A percentile compares a stretch with the other conserved stretches of the same genome.
These are phyloP conservation scores for Adansonia digitata DNA, from an alignment of 345 rosid species.

Conservation along the genomic window DNA sequence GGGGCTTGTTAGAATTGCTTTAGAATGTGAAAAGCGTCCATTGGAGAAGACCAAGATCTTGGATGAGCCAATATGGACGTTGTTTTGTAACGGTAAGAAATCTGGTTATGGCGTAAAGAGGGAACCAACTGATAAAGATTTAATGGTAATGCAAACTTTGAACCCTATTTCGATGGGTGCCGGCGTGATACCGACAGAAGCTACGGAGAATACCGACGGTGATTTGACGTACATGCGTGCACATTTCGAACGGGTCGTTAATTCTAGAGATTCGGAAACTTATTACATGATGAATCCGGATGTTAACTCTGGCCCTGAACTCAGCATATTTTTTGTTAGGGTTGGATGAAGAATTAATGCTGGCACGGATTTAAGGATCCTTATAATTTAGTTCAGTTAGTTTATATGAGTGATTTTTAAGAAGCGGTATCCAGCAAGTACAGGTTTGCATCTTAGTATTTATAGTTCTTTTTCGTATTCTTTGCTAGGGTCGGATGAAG, in stretches of 20 bases:
- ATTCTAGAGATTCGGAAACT: conserved; percentile 83
- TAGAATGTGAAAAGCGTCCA: conserved; percentile 72
- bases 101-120: conserved; percentile 75
- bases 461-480: no score
- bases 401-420: no score
- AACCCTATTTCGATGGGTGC: conserved; percentile 79
- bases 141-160: conserved; percentile 63
- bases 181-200: conserved; percentile 60
- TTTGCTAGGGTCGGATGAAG: conserved; percentile 44
- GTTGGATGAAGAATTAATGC: conserved; percentile 23
- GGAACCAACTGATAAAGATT: conserved; percentile 67
- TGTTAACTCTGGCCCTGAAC: conserved; percentile 69
- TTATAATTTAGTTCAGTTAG: no score
- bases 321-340: conserved; percentile 61
- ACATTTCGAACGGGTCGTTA: conserved; percentile 67
- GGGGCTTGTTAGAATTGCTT: conserved; percentile 64
- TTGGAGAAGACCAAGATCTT: conserved; percentile 50
- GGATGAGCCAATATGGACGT: conserved; percentile 70
- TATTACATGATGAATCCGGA: conserved; percentile 83
- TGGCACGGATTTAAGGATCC: background rate
- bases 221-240: conserved; percentile 78
- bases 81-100: conserved; percentile 68
- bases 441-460: no score
- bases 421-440: no score
- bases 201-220: conserved; percentile 45